phyloP scores from a whole-genome alignment of 371 early-diverging fungal species.

The Mortierella sp. region DNA sequence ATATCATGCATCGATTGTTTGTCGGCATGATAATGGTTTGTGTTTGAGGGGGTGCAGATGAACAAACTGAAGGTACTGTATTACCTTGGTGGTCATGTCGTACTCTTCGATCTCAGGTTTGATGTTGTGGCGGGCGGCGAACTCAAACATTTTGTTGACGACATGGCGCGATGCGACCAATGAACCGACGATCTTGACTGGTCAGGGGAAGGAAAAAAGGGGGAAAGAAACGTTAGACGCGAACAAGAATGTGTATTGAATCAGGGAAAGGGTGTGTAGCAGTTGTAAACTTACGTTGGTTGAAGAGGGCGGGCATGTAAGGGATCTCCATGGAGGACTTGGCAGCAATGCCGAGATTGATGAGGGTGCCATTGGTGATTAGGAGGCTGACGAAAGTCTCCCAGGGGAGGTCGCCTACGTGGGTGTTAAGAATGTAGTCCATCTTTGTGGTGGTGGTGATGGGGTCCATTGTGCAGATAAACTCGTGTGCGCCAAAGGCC shows the following conservation, averaged over 20 bases:
- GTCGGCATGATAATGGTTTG: neutral
- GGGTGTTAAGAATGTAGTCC: slow-evolving; percentile 67
- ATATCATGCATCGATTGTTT: neutral
- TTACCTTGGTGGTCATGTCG: slow-evolving; percentile 43
- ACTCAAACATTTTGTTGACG: slow-evolving; percentile 62
- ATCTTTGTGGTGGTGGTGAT: slow-evolving; percentile 57
- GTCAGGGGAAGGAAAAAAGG: neutral
- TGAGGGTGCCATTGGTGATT: slow-evolving; percentile 62
- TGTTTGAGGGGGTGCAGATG: neutral
- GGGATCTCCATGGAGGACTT: slow-evolving; percentile 44
- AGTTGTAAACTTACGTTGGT: slow-evolving; percentile 30
- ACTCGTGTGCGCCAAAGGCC: slow-evolving; percentile 76
- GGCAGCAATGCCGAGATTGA: slow-evolving; percentile 68
- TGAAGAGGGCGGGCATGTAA: slow-evolving; percentile 52
- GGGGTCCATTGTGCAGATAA: slow-evolving; percentile 62
- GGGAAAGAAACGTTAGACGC: neutral
- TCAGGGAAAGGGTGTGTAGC: neutral
- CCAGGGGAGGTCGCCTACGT: slow-evolving; percentile 61
- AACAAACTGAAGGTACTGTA: neutral
- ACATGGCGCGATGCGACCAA: slow-evolving; percentile 62
- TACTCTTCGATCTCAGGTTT: slow-evolving; percentile 64
- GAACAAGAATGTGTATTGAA: neutral
- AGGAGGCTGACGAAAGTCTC: slow-evolving; percentile 58
- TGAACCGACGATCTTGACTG: slow-evolving; percentile 58
- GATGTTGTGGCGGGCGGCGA: slow-evolving; percentile 67